These are phyloP conservation scores for Claviceps citrina DNA, from an alignment of 2,329 filamentous ascomycete genomes.

Conservation along the genomic window DNA sequence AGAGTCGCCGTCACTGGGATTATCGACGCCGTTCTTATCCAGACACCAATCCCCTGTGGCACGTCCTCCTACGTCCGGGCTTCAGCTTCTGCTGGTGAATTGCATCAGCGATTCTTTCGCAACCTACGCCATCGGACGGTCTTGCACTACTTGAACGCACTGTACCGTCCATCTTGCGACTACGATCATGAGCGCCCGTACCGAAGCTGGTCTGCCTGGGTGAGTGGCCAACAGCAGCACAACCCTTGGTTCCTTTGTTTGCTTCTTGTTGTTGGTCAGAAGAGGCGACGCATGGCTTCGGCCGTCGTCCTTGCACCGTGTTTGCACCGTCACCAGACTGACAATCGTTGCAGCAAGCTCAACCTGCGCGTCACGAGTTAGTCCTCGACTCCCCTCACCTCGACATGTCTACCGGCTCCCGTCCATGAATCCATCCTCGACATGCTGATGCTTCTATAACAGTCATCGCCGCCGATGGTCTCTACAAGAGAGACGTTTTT, in stretches of 20 bases:
- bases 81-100: constrained; percentile 6
- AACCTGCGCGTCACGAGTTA: constrained; percentile 90
- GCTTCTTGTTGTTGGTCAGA: not conserved
- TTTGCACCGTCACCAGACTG: constrained; percentile 12
- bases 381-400: constrained; percentile 18
- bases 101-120: constrained; percentile 4
- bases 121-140: not conserved
- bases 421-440: constrained; percentile 2
- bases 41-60: constrained; percentile 2
- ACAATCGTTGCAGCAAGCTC: constrained; percentile 43
- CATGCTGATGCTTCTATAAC: constrained; percentile 22
- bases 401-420: constrained; percentile 1
- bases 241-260: constrained; percentile 4
- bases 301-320: not conserved
- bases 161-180: constrained; percentile 2
- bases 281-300: not conserved
- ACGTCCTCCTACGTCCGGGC: not conserved
- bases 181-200: constrained; percentile 16
- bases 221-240: constrained; percentile 13
- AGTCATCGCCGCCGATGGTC: constrained; percentile 97
- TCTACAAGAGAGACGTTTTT: constrained; percentile 99
- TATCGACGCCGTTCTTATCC: constrained; percentile 3
- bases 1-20: constrained; percentile 4
- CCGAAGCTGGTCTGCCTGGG: constrained; percentile 22
- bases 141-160: not conserved